Conservation (phyloP, 208 protist species). For the Acanthamoeba triangularis region DNA sequence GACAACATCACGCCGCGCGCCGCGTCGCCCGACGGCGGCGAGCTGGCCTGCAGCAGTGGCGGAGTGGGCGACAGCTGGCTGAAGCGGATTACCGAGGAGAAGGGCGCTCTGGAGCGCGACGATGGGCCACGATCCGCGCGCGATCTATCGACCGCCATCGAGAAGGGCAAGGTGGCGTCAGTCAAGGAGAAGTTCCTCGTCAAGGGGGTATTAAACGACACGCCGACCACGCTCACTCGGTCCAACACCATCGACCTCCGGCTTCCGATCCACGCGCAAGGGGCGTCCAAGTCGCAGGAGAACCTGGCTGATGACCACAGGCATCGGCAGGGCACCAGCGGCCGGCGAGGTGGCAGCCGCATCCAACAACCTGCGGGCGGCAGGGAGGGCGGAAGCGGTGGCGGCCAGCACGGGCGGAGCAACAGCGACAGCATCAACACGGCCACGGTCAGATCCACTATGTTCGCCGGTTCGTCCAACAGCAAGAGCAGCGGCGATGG, state of each 20-base stretch:
- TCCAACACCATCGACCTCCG: not conserved
- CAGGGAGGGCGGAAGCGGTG: not conserved
- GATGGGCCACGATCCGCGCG: not conserved
- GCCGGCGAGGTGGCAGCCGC: not conserved
- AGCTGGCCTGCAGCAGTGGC: not conserved
- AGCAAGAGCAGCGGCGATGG: not conserved
- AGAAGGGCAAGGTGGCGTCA: conserved; percentile 37
- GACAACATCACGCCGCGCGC: not conserved
- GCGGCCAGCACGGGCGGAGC: not conserved
- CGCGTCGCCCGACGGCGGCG: not conserved
- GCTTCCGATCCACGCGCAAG: not conserved
- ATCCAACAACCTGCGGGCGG: not conserved
- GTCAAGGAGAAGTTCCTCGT: conserved; percentile 38
- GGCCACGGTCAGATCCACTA: not conserved
- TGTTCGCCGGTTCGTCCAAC: not conserved
- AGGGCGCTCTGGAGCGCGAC: not conserved
- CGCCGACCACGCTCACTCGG: not conserved
- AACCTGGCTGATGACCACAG: not conserved
- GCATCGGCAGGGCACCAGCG: not conserved
- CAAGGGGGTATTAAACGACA: not conserved
- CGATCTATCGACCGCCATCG: not conserved
- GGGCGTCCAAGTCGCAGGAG: not conserved
- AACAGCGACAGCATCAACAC: not conserved
- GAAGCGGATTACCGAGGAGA: not conserved
- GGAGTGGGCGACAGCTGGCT: conserved; percentile 1